Evolutionary conservation across 2,329 filamentous ascomycete genomes (phyloP), one percentile per base, ranked within the genome.

Genomic region (Zymoseptoria crescenta): DNA sequence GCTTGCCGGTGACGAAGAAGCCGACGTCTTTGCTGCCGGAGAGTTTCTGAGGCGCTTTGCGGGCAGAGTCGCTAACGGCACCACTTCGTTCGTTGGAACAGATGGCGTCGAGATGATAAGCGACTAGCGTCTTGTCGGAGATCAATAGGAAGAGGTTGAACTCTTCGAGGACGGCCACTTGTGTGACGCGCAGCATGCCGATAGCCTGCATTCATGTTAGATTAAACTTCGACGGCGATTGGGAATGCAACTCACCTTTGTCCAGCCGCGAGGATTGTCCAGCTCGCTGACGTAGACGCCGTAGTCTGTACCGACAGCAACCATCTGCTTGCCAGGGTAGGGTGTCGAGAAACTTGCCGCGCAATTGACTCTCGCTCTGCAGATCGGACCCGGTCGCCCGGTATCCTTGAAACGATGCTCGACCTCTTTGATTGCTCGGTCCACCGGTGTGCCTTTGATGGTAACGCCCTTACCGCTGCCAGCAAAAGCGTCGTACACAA

Each of bases 221-320:
- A 3, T 29, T 6, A 3, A 29, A 28, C 1, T 28, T 16, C 20
- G 10, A 20, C 10, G 10, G 20, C 20, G 29, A 52, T 8, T 20
- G 13, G 8, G 6, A 41, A 48, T 49, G 56, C 21, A 5, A 77
- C 84, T 79, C 80, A 95, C 91, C 78, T 89, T 88, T 60, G 80
- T 84, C 94, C 94, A 99, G 10, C 91, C 91, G 69, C 95, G 85
- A 59, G 94, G 91, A 70, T 97, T 93, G 55, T 88, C 86, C 56
- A 90, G 86, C 65, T 96, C 91, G 3, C 93, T 89, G 53, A 96
- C 88, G 72, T 86, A 99, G 3, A 99, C 90, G 30, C 94, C 94
- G 73, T 89, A 92, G 70, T 99, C 94, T 1, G 94, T 99, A 50
- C 95, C 94, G 58, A 99, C 88, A 9, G 93, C 94, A 66, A 96